Evolutionary conservation across 345 rosid genomes (phyloP), one percentile per base, ranked within the genome.

Genomic region (Linum usitatissimum): DNA sequence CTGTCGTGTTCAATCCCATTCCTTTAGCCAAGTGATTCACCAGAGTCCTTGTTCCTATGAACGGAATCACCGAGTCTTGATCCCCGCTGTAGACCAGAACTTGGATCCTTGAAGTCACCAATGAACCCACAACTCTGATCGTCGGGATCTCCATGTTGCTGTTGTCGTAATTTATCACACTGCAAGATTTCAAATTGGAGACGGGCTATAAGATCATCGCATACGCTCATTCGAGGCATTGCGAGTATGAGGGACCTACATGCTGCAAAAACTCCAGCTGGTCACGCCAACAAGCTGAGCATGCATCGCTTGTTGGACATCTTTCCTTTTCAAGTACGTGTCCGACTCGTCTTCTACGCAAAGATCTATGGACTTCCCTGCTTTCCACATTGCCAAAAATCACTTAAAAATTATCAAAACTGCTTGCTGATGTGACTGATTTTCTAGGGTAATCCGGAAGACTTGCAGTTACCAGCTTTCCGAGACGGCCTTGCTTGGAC

Each of bases 71-170:
- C 12, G 73, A 58, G 63, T 69, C 73, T 38, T 69, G 73, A 48
- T 69, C 73, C 54, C 73, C 71, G 36, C 71, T 68, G 71, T 23
- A 42, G 12, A 66, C 56, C 12, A 71, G 31, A 23, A 66, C 75
- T 56, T 48, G 45, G 15, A 71, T 56, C 31, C 75, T 64, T 15
- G 67, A 62, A 48, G 18, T 18, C 0, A 62, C 64, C 45, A 66
- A 40, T 28, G 67, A 62, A 8, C 75, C 70, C 45, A 62, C 67
- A 23, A 62, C 60, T 20, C 53, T 55, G 31, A 71, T 53, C 2
- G 70, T 66, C 18, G 75, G 70, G 31, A 66, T 71, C 64, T 56
- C 55, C 6, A 62, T 8, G 61, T 66, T 66, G 39, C 5, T 5
- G 0, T 0, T 0, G 21, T 66, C 75, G 57, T 66, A 71, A 14